Evolutionary conservation across 148 eudicot species (phyloP), one percentile per base, ranked within the genome.

Genomic region (Chenopodium quinoa): DNA sequence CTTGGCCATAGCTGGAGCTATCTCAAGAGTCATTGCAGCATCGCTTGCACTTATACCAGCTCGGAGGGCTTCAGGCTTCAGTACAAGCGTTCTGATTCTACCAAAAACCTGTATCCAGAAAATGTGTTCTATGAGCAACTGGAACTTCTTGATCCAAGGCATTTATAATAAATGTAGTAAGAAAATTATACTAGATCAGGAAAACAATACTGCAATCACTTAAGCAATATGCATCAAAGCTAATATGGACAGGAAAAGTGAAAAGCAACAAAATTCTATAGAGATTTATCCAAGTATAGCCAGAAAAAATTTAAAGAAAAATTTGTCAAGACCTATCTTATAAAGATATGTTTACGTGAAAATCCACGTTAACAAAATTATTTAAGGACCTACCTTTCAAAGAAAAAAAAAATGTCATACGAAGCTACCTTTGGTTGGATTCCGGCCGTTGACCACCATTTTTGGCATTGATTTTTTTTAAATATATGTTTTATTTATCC

Each of bases 1-100:
- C 87, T 95, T 95, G 27, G 99, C 99, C 97, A 95, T 91, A 82
- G 97, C 97, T 72, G 99, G 99, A 79, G 99, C 99, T 85, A 95
- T 88, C 46, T 97, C 99, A 62, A 95, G 84, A 29, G 91, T 91
- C 85, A 89, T 93, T 73, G 99, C 97, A 82, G 99, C 99, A 90
- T 95, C 99, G 82, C 91, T 91, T 25, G 99, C 91, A 88, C 94
- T 91, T 78, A 95, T 68, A 73, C 99, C 99, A 67, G 60, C 83
- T 74, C 78, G 85, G 16, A 95, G 89, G 50, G 95, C 87, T 32
- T 95, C 97, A 63, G 93, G 90, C 82, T 88, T 92, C 77, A 88
- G 78, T 34, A 88, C 87, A 79, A 93, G 87, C 29, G 89, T 84
- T 73, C 83, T 91, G 78, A 95, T 91, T 85, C 92, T 92, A 75